Base-by-base conservation (phyloP, 305 asterid species). In the Fraxinus ornus region DNA sequence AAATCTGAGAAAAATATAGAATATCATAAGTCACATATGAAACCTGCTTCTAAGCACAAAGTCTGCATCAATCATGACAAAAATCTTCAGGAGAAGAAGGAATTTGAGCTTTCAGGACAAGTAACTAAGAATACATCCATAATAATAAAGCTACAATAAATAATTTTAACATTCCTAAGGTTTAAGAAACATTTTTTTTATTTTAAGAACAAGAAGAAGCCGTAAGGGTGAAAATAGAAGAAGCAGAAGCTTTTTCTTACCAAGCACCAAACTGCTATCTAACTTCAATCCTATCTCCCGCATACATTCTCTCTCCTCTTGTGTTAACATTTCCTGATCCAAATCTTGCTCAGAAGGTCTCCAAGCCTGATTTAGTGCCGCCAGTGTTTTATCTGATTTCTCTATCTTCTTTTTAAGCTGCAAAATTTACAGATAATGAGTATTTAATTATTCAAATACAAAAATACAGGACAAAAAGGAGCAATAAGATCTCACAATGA, bases 381-480 rank as follows among this genome's bases (percentile, higher is more conserved):
- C 91, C 76, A 94, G 85, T 52, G 79, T 80, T 89, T 68, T 88
- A 28, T 86, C 84, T 2, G 99, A 90, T 79, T 81, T 91, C 88
- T 89, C 93, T 62, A 91, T 92, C 91, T 96, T 96, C 91, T 87
- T 90, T 85, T 88, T 89, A 52, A 96, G 95, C 98, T 96, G 94
- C 87, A 86, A 83, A 75, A 86, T 75, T n/a, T 83, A 89, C 52
- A 55, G 68, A 24, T 81, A 83, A 73, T 36, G 72, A 47, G 86
- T 62, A 71, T 60, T 76, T 44, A 73, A 79, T 19, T 80, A 57
- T 83, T 57, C 82, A 52, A 62, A 79, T 41, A 73, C 55, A 55
- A 82, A 83, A 85, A 77, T 28, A 66, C 55, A 78, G 80, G 44
- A 80, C 36, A 80, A 79, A 84, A 81, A 74, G 55, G 35, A 73